These are phyloP conservation scores for Microbotryum intermedium DNA, from an alignment of 1,284 basidiomycete genomes.

Conservation along the genomic window DNA sequence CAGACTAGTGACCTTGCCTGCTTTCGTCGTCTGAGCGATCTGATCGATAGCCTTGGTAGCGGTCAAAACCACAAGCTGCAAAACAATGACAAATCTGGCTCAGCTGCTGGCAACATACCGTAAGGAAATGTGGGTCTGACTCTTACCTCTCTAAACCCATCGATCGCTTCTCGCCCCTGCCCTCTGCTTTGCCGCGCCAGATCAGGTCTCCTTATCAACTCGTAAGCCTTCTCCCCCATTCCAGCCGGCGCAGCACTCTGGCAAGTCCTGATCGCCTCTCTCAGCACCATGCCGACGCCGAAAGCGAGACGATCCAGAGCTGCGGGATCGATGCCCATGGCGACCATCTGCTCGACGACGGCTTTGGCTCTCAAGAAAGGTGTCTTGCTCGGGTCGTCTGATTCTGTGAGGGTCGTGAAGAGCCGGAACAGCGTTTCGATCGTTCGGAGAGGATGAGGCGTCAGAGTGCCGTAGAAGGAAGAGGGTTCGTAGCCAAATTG, in stretches of 20 bases:
- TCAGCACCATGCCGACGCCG: slow-evolving; percentile 66
- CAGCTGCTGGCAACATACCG: neutral
- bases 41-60: neutral
- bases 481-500: neutral
- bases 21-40: slow-evolving; percentile 5
- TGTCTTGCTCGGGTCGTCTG: neutral
- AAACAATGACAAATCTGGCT: neutral
- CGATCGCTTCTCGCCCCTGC: slow-evolving; percentile 7
- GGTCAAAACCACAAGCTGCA: neutral
- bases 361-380: slow-evolving; percentile 6
- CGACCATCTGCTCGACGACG: slow-evolving; percentile 52
- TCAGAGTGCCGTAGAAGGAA: slow-evolving; percentile 12
- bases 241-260: slow-evolving; percentile 64
- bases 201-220: slow-evolving; percentile 69
- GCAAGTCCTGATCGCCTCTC: slow-evolving; percentile 71
- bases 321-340: slow-evolving; percentile 39
- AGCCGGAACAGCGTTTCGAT: slow-evolving; percentile 2
- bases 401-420: slow-evolving; percentile 2
- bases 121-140: too few species aligned
- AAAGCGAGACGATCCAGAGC: slow-evolving; percentile 51
- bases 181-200: slow-evolving; percentile 42
- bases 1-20: neutral
- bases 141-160: too few species aligned
- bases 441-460: neutral
- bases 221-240: slow-evolving; percentile 64